A percentile compares a stretch with the other conserved stretches of the same genome.
Conservation (phyloP, 2,329 filamentous ascomycete genomes). For the Cladosporium cucumerinum region DNA sequence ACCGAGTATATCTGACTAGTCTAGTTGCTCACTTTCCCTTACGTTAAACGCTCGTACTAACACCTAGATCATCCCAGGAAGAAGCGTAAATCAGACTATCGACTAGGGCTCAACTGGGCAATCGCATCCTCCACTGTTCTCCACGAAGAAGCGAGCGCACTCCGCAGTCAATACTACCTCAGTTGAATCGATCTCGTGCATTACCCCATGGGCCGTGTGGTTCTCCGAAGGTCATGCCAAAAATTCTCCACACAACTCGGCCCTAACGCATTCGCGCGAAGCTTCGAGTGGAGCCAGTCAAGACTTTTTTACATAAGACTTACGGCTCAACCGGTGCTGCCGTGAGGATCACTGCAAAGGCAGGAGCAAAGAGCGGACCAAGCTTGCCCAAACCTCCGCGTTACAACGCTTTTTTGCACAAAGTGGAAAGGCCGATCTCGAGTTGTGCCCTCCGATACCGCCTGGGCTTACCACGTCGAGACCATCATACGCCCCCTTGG, state of each 20-base stretch:
- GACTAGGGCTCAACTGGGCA: slow-evolving; percentile 1
- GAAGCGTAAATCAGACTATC: background rate
- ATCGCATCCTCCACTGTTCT: slow-evolving; percentile 5
- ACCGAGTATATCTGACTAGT: background rate
- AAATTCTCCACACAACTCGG: slow-evolving; percentile 5
- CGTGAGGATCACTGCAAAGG: background rate
- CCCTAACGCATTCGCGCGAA: background rate
- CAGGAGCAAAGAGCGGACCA: background rate
- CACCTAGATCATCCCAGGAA: background rate
- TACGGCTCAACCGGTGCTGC: slow-evolving; percentile 3
- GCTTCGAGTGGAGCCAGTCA: background rate
- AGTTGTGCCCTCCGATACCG: background rate
- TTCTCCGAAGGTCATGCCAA: background rate
- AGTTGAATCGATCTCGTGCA: slow-evolving; percentile 4
- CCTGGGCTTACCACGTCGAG: background rate
- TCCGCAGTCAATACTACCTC: background rate
- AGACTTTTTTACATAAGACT: slow-evolving; percentile 5
- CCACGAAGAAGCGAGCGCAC: background rate
- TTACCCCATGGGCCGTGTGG: slow-evolving; percentile 7
- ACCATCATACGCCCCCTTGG: background rate
- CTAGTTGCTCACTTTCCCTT: background rate
- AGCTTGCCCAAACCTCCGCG: background rate
- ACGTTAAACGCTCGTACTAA: background rate
- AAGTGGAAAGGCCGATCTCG: background rate
- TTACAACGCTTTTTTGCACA: background rate